Base-by-base conservation (phyloP, 805 yeast species). In the Candida qinlingensis region DNA sequence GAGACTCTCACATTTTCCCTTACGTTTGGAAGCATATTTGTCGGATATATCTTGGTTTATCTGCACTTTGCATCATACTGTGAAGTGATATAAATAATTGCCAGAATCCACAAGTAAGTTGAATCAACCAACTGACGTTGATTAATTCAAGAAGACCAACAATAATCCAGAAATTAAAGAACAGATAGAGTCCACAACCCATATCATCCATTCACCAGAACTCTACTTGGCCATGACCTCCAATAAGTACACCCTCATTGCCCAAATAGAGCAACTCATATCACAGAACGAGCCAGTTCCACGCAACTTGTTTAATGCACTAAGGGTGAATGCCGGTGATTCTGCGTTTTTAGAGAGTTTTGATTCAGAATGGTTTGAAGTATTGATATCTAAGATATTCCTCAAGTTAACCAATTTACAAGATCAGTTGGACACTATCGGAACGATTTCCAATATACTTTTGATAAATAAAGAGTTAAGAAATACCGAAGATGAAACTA, bases 391-490 rank as follows among this genome's bases (percentile, higher is more conserved):
- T 6, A 26, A 37, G 1, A 47, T 59, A 7, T 52, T 53, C 26
- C 4, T 47, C 5, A 33, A 39, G 9, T 12, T 54, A 12, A 33
- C 42, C 3, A 49, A 49, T 9, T 29, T 49, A 8, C 39, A 37
- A 7, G 56, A 55, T 6, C 58, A 55, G 38, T 41, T 60, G 7
- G 61, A 57, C 34, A 41, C 55, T 5, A 53, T 54, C 7, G 51
- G 61, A 5, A 43, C 57, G 2, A 47, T 61, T 12, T 52, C 60
- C 4, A 61, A 61, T 38, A 47, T 58, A 4, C 49, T 61, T 8
- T 47, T 53, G 25, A 41, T 51, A 25, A 60, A 61, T 42, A 51
- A 45, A 2, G 6, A 41, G 4, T 37, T 60, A 6, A 52, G 62
- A 37, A 44, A 46, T 29, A 39, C 47, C 12, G 40, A 10, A 7